phyloP scores from a whole-genome alignment of 2,329 filamentous ascomycete species.

The Epicoccum sorghinum region DNA sequence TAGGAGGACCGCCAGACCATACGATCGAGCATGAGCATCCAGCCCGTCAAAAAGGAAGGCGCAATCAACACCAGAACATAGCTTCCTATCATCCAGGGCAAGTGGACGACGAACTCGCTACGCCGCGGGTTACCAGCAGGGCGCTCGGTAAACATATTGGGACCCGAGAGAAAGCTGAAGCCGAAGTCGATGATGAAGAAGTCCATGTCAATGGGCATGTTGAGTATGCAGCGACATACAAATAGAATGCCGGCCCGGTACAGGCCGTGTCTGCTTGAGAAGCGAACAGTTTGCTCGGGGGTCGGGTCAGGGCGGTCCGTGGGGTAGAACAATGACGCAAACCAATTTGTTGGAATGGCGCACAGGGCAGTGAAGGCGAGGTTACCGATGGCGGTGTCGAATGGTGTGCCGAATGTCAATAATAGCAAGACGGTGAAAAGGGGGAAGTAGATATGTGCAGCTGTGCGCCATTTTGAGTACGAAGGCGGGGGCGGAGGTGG shows the following conservation, averaged over 20 bases:
- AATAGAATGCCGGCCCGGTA: slow-evolving; percentile 24
- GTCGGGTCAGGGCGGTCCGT: slow-evolving; percentile 17
- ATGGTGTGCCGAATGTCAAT: slow-evolving; percentile 4
- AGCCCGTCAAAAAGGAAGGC: slow-evolving; percentile 9
- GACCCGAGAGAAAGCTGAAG: slow-evolving; percentile 8
- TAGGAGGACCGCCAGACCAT: slow-evolving; percentile 20
- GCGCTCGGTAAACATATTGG: slow-evolving; percentile 15
- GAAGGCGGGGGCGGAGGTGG: neutral
- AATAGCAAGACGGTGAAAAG: slow-evolving; percentile 17
- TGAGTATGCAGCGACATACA: slow-evolving; percentile 22
- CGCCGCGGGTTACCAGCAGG: slow-evolving; percentile 17
- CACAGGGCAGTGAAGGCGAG: slow-evolving; percentile 8
- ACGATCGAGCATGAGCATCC: slow-evolving; percentile 11
- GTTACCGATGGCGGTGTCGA: slow-evolving; percentile 6
- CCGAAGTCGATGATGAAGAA: slow-evolving; percentile 19
- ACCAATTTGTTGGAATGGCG: slow-evolving; percentile 21
- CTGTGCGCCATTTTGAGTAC: slow-evolving; percentile 11
- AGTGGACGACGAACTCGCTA: slow-evolving; percentile 20
- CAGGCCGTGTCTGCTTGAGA: slow-evolving; percentile 21
- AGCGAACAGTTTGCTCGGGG: slow-evolving; percentile 19
- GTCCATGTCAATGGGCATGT: slow-evolving; percentile 17
- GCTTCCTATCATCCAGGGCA: slow-evolving; percentile 15
- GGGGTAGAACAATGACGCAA: slow-evolving; percentile 19
- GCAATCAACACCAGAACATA: slow-evolving; percentile 3
- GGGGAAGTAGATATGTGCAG: slow-evolving; percentile 27